phyloP scores from a whole-genome alignment of 148 eudicot species.

The Diospyros lotus region DNA sequence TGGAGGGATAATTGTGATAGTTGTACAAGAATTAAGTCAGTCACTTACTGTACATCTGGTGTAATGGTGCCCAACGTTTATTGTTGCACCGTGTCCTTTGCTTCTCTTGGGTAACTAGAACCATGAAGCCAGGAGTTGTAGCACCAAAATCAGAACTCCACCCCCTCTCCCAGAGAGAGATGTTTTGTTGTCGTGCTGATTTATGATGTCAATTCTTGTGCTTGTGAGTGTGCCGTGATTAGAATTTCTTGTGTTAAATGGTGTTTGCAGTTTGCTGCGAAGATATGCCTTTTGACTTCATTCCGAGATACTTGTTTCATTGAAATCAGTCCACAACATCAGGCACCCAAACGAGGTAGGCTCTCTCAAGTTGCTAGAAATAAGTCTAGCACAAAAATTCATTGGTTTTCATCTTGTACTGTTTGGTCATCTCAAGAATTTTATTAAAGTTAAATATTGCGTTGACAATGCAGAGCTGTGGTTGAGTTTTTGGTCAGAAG shows the following conservation, averaged over 20 bases:
- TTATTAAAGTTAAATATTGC: neutral
- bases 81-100: neutral
- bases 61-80: neutral
- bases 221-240: neutral
- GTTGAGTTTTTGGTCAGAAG: constrained; percentile 97
- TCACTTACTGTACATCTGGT: neutral
- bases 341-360: constrained; percentile 66
- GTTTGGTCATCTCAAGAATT: neutral
- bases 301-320: constrained; percentile 88
- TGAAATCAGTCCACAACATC: constrained; percentile 68
- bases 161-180: neutral
- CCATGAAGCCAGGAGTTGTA: neutral
- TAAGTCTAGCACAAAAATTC: neutral
- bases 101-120: neutral
- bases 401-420: neutral
- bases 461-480: constrained; percentile 57
- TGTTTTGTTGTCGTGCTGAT: neutral
- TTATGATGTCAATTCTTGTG: neutral
- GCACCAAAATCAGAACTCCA: neutral
- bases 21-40: neutral
- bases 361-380: no score
- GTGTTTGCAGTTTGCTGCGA: constrained; percentile 71
- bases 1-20: neutral
- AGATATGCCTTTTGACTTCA: constrained; percentile 89
- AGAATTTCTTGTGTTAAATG: constrained; percentile 11